Evolutionary conservation across 768 basidiomycete species (phyloP).

Genomic region (Termitomyces sp.): DNA sequence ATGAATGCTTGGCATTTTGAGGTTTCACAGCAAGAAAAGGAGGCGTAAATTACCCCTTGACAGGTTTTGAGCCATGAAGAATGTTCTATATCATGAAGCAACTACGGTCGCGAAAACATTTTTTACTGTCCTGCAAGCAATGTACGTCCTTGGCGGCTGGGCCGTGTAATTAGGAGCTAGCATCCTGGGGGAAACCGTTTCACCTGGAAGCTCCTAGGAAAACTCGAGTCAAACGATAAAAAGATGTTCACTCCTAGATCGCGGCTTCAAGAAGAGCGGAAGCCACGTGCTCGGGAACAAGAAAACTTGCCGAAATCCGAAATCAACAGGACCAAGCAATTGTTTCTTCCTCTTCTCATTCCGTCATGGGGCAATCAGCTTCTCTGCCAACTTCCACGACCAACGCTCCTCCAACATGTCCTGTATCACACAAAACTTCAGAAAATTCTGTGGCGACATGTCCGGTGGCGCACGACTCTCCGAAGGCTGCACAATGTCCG

Average conservation of each 20-base stretch:
- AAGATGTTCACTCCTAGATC: neutral
- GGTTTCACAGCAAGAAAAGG: neutral
- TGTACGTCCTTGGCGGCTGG: neutral
- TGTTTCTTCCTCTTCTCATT: neutral
- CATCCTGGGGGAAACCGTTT: neutral
- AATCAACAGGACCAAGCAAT: constrained; percentile 10
- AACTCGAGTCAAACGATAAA: too few relatives aligned
- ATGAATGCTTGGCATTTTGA: constrained; percentile 1
- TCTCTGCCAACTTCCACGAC: constrained; percentile 27
- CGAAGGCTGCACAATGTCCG: constrained; percentile 32
- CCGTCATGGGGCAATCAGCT: constrained; percentile 39
- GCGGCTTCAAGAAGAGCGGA: too few relatives aligned
- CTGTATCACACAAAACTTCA: constrained; percentile 5
- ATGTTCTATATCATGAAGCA: too few relatives aligned
- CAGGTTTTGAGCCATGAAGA: neutral
- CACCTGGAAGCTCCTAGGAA: neutral
- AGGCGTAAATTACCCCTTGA: neutral
- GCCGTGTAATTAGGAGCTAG: neutral
- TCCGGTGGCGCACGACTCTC: constrained; percentile 30
- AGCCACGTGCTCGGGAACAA: constrained; percentile 6
- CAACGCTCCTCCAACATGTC: constrained; percentile 27
- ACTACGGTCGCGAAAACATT: too few relatives aligned
- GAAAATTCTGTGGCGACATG: constrained; percentile 3
- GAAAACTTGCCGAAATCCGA: neutral
- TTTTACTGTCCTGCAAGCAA: too few relatives aligned